Percentiles rank a stretch among this genome's conserved stretches.
These are phyloP conservation scores for Solanum acaule DNA, from an alignment of 257 asterid genomes.

Conservation along the genomic window DNA sequence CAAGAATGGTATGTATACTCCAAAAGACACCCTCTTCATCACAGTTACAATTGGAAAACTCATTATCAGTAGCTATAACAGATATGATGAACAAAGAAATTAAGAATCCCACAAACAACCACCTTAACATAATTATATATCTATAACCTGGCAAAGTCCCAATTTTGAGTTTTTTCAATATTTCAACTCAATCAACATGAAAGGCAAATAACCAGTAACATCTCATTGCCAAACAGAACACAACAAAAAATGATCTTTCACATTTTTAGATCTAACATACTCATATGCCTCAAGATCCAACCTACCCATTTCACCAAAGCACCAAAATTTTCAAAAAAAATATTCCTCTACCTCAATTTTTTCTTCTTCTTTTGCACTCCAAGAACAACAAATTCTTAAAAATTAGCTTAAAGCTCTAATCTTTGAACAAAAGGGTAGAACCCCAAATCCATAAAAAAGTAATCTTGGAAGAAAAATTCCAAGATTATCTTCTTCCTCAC, in stretches of 20 bases:
- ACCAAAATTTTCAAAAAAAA: neutral
- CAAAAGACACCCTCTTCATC: constrained; percentile 30
- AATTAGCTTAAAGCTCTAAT: neutral
- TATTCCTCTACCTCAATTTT: neutral
- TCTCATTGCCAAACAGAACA: constrained; percentile 3
- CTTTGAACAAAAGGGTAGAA: neutral
- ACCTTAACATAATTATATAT: constrained; percentile 6
- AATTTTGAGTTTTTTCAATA: neutral
- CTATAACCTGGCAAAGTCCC: neutral
- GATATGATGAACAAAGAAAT: constrained; percentile 4
- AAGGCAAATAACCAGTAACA: constrained; percentile 5
- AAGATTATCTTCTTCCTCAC: neutral
- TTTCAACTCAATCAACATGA: neutral
- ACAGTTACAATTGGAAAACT: constrained; percentile 6
- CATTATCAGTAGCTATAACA: constrained; percentile 19
- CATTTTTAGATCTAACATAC: constrained; percentile 9
- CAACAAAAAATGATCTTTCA: neutral
- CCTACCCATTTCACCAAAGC: neutral
- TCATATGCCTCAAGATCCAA: constrained; percentile 9
- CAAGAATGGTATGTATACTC: constrained; percentile 22
- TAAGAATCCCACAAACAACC: constrained; percentile 14
- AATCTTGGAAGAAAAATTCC: neutral
- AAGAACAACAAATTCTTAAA: neutral
- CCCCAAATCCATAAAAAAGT: neutral
- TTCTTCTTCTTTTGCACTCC: neutral